Base-by-base conservation (phyloP, 805 yeast species). In the Kuraishia piskuri region DNA sequence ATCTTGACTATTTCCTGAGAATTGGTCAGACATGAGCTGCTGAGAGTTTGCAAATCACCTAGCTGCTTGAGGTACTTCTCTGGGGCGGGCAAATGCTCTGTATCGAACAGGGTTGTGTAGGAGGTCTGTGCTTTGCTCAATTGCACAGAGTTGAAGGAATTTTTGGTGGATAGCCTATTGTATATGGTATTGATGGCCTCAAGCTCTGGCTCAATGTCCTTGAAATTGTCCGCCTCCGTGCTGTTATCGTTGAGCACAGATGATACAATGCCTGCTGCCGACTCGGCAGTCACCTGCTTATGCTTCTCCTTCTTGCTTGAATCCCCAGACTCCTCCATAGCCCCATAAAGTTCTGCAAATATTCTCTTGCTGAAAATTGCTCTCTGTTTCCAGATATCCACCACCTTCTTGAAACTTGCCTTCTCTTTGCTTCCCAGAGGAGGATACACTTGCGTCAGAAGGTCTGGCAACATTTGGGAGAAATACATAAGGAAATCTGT, bases 401-500 rank as follows among this genome's bases (percentile, higher is more conserved):
- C 67, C 23, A 82, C 72, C 52, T 85, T 72, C 31, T 67, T 71
- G 21, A 80, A 72, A 56, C 77, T 80, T 10, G 72, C 67, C 49
- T 67, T 65, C 8, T 69, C 63, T 12, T 62, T 52, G 1, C 60
- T 53, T 52, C 70, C 74, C 21, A 76, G 63, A 3, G 59, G 45
- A 9, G 61, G 56, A 54, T 66, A 69, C 1, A 72, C 67, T 6
- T 63, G 55, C 2, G 59, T 56, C 50, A 83, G 57, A 1, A 76
- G 74, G 1, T 54, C 51, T 1, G 82, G 80, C 46, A 84, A 62
- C 2, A 76, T 77, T 1, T 65, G 62, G 12, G 80, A 74, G 66
- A 87, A 89, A 2, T 81, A 83, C 8, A 67, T 69, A 2, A 84
- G 66, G 58, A 85, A 84, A 50, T 81, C 88, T 3, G 70, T 69